These are phyloP conservation scores for Castanea crenata DNA, from an alignment of 306 rosid genomes.

Conservation along the genomic window DNA sequence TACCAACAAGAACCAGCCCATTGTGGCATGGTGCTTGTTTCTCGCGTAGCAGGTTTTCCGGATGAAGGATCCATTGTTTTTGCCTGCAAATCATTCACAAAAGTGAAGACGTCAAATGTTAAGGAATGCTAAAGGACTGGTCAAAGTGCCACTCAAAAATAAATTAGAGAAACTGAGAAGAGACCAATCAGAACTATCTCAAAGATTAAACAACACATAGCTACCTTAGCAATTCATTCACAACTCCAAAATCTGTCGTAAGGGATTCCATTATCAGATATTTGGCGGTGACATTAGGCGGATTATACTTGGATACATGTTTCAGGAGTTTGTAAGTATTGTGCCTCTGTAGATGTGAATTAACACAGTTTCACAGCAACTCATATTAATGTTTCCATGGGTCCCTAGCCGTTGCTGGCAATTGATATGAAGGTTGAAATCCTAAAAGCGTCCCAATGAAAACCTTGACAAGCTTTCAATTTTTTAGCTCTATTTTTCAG, in stretches of 20 bases:
- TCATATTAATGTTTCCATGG: no score
- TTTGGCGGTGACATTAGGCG: no score
- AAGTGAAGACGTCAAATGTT: background rate
- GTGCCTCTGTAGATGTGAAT: no score
- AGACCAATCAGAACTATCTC: background rate
- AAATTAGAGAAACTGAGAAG: background rate
- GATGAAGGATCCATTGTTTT: slow-evolving; percentile 62
- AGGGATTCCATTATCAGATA: no score
- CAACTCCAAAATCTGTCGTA: no score
- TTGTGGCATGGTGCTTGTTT: slow-evolving; percentile 97
- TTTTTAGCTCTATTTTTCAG: slow-evolving; percentile 8
- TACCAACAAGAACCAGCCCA: slow-evolving; percentile 99
- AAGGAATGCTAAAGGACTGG: slow-evolving; percentile 9
- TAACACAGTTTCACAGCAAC: no score
- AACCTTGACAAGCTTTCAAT: background rate
- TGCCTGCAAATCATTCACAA: slow-evolving; percentile 42
- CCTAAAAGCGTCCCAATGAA: no score
- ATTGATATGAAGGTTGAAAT: no score
- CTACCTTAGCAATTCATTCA: background rate
- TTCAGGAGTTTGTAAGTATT: no score
- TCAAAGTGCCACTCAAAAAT: background rate
- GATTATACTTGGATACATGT: no score
- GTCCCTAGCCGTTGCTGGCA: no score
- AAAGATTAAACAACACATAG: background rate
- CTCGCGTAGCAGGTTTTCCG: slow-evolving; percentile 84